Base-by-base conservation (phyloP, 768 basidiomycete genomes). In the Serendipita sp. region DNA sequence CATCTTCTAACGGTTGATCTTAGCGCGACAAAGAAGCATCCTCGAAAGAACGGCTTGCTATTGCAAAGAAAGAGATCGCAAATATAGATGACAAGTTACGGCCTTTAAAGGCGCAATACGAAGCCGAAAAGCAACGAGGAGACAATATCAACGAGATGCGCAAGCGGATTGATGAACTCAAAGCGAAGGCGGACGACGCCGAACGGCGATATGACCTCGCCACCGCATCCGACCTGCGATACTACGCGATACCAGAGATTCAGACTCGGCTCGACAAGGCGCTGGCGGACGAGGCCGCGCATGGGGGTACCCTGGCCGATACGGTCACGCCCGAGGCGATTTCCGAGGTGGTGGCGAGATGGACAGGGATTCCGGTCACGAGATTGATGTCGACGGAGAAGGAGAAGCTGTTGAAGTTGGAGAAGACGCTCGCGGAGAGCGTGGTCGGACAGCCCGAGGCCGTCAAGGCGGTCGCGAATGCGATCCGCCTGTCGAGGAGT, bases 381-480 rank as follows among this genome's bases (percentile, higher is more conserved):
- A 79, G 86, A 22, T 76, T 96, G 42, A 80, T 91, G 76, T 86
- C 87, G n/a, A 82, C 88, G 1, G 89, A 98, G 75, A 86, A 84
- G 72, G 91, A 97, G 71, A 94, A 95, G 73, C 75, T 92, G 28
- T 73, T 92, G 42, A 76, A 78, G 69, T 83, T 98, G 86, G 95
- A 98, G 74, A 87, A 85, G 71, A 80, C 86, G 38, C 76, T 99
- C 42, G 76, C 82, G 24, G 74, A 79, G 61, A 82, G 80, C 41
- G 90, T 97, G 20, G 84, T 97, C 48, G 93, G 95, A 0, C 95
- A 98, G 71, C 81, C 82, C 0, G 88, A 93, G 66, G 94, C 93
- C 3, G 86, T 96, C 66, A 88, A 85, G 68, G 86, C 95, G 3
- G 91, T 97, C 34, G 87, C 92, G 9, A 92, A 95, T 70, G 95